These are phyloP conservation scores for Coemansia sp. DNA, from an alignment of 192 early-diverging fungal species.

Conservation along the genomic window DNA sequence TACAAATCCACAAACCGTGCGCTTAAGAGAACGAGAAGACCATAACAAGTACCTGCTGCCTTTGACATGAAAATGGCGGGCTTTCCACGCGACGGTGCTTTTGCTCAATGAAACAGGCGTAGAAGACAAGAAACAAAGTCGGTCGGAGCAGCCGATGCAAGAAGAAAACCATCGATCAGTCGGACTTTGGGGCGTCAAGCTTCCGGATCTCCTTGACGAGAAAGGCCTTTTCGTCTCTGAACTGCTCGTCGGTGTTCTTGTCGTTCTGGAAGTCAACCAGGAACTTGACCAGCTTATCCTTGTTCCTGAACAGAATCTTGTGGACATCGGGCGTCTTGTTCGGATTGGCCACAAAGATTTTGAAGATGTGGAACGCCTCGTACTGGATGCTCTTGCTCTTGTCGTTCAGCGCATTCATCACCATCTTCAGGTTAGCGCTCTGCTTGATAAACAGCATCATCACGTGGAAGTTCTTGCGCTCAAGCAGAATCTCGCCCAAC, in stretches of 20 bases:
- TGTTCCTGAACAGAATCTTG: constrained; percentile 91
- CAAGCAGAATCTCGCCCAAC: constrained; percentile 94
- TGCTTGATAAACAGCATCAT: constrained; percentile 95
- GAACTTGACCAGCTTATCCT: constrained; percentile 86
- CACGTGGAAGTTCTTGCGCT: constrained; percentile 90
- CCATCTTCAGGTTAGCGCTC: constrained; percentile 92
- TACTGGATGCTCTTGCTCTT: constrained; percentile 98
- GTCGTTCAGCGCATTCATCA: constrained; percentile 97
- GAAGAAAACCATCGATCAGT: not conserved
- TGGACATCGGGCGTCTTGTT: constrained; percentile 91
- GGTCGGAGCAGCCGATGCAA: not conserved
- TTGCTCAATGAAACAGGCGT: not conserved
- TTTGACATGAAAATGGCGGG: too few relatives aligned
- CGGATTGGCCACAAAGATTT: constrained; percentile 99
- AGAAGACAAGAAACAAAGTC: not conserved
- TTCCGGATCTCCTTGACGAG: constrained; percentile 85
- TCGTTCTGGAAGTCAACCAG: constrained; percentile 94
- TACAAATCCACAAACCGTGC: too few relatives aligned
- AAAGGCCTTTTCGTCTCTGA: constrained; percentile 98
- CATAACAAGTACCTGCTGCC: too few relatives aligned
- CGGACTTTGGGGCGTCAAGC: constrained; percentile 28
- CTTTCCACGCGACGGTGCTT: too few relatives aligned
- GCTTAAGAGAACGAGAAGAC: too few relatives aligned
- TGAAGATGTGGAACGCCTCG: constrained; percentile 99
- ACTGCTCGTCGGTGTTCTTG: constrained; percentile 96